Evolutionary conservation across 345 rosid genomes (phyloP).

Genomic region (Abelmoschus esculentus): DNA sequence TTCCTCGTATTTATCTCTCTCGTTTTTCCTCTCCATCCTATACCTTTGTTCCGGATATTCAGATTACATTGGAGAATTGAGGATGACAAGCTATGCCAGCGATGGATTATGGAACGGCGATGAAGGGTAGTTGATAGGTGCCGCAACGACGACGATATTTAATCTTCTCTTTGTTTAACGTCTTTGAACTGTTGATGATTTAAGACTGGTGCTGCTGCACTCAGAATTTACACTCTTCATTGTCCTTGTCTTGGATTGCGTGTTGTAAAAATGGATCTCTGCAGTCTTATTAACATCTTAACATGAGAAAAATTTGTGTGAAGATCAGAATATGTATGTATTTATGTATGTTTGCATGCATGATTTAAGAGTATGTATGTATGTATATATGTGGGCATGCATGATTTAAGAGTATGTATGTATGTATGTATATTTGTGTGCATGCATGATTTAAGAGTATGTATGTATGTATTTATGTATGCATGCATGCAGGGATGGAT

Average conservation of each 20-base stretch:
- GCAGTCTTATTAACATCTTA: not conserved
- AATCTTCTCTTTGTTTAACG: too few relatives aligned
- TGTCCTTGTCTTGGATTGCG: not conserved
- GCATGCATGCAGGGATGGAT: too few relatives aligned
- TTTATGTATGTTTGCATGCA: too few relatives aligned
- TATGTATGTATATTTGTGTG: not conserved
- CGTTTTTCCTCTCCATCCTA: not conserved
- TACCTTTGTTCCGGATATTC: not conserved
- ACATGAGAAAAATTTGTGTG: not conserved
- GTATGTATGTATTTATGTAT: too few relatives aligned
- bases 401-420: not conserved
- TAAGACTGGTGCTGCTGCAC: not conserved
- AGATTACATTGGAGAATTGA: not conserved
- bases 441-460: too few relatives aligned
- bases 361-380: too few relatives aligned
- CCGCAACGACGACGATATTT: not conserved
- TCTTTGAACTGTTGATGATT: not conserved
- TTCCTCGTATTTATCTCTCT: not conserved
- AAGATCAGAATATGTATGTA: not conserved
- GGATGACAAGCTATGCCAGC: not conserved
- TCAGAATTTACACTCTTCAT: not conserved
- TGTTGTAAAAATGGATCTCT: slow-evolving; percentile 9
- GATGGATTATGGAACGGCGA: not conserved
- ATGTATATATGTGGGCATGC: too few relatives aligned
- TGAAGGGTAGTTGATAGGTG: not conserved